phyloP scores from a whole-genome alignment of 306 rosid genomes.

The Cucurbita argyrosperma region DNA sequence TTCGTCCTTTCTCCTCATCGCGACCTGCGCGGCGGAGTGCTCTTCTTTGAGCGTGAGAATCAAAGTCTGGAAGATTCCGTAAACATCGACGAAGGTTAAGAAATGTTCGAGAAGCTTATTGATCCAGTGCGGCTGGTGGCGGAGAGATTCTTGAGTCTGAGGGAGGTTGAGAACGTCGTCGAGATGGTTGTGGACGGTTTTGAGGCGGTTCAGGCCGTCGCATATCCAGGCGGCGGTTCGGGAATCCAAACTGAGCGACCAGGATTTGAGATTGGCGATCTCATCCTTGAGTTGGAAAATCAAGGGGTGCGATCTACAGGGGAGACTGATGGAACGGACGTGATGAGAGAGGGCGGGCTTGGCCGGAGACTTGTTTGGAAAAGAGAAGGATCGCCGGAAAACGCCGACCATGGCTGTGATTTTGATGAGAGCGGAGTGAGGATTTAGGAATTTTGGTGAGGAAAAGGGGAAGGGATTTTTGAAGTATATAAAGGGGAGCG shows the following conservation, averaged over 20 bases:
- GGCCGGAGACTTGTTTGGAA: conserved; percentile 46
- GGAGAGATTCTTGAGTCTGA: conserved; percentile 52
- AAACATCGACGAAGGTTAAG: conserved; percentile 54
- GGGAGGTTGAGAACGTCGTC: conserved; percentile 66
- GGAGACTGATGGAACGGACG: conserved; percentile 77
- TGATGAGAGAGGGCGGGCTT: conserved; percentile 46
- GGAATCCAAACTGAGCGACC: conserved; percentile 18
- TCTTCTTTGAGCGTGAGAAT: conserved; percentile 37
- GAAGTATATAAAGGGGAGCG: neutral
- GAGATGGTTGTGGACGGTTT: conserved; percentile 39
- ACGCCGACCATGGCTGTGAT: conserved; percentile 49
- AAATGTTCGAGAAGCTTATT: conserved; percentile 60
- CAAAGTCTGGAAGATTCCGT: conserved; percentile 60
- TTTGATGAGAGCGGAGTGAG: neutral
- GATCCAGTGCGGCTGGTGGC: conserved; percentile 32
- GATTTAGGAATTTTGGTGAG: neutral
- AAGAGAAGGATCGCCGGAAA: conserved; percentile 66
- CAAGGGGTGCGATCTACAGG: conserved; percentile 77
- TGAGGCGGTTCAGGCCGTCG: conserved; percentile 40
- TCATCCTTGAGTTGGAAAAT: conserved; percentile 54
- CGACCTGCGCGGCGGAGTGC: conserved; percentile 57
- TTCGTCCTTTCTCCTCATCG: conserved; percentile 42
- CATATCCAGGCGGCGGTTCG: conserved; percentile 30
- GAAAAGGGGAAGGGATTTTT: neutral
- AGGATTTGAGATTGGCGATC: conserved; percentile 26